phyloP scores from a whole-genome alignment of 2,329 filamentous ascomycete genomes.

The Parafenestella ontariensis region DNA sequence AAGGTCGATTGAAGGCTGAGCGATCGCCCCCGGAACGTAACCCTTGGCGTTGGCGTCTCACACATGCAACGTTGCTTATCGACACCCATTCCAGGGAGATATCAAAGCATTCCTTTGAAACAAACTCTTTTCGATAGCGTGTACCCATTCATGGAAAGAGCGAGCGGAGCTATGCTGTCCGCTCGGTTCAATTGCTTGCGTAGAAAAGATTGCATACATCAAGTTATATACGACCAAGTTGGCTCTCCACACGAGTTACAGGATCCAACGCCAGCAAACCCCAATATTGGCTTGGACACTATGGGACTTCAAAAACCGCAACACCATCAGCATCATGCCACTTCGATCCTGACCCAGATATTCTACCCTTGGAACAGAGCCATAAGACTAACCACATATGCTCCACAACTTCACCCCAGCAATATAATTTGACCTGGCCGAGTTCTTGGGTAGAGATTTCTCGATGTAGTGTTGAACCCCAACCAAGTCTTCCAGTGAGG shows the following conservation, averaged over 20 bases:
- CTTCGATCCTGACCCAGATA: slow-evolving; percentile 63
- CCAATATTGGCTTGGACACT: not conserved
- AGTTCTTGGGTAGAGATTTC: slow-evolving; percentile 27
- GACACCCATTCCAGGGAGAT: not conserved
- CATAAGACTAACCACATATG: slow-evolving; percentile 80
- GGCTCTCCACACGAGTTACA: not conserved
- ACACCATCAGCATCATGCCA: slow-evolving; percentile 73
- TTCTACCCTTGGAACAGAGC: slow-evolving; percentile 69
- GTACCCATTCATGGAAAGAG: not conserved
- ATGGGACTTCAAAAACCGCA: slow-evolving; percentile 61
- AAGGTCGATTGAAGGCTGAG: not conserved
- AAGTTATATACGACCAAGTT: not conserved
- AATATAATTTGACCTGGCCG: slow-evolving; percentile 69
- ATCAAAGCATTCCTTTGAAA: not conserved
- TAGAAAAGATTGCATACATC: not conserved
- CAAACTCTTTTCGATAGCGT: not conserved
- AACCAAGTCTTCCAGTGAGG: slow-evolving; percentile 65
- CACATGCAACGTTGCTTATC: not conserved
- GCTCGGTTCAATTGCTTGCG: not conserved
- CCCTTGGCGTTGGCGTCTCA: slow-evolving; percentile 15
- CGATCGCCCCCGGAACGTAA: not conserved
- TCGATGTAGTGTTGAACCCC: slow-evolving; percentile 67
- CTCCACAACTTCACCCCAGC: slow-evolving; percentile 76
- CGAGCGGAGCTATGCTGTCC: not conserved
- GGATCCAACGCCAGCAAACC: not conserved